Base-by-base conservation (phyloP, 495 filamentous ascomycete genomes). In the Pyronema omphalodes region DNA sequence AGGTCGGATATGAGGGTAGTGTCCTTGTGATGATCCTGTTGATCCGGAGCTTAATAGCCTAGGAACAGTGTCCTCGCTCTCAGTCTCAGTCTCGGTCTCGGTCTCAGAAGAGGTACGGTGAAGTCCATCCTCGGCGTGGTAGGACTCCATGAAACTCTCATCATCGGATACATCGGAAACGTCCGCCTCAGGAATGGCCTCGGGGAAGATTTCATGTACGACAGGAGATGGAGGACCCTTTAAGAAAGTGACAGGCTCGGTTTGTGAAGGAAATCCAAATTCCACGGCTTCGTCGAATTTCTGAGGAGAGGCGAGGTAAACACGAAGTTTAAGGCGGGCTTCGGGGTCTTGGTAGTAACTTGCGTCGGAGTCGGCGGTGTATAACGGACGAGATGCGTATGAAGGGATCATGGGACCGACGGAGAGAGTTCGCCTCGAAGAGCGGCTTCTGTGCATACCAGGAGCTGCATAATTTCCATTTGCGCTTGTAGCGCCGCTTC, bases 221-320 rank as follows among this genome's bases (percentile, higher is more conserved):
- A 41, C 52, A 9, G 61, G 55, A 43, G 44, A 51, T n/a, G 63
- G 62, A 0, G 52, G 62, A 9, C 37, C 39, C 37, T 58, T 61
- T 15, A 57, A 44, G 37, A 53, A 61, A n/a, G 69, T 67, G 29
- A 46, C n/a, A 9, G 48, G 35, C 61, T 68, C 44, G 63, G 64
- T 58, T 18, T 68, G 75, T 14, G 84, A 79, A 0, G 88, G 87
- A 58, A 95, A 94, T 4, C 89, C 88, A 68, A 91, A 94, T 63
- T 91, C 85, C 51, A 94, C 76, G 1, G 86, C 88, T 70, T 95
- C 88, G 61, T 96, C 91, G 55, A 95, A 94, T 64, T 93, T 94
- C 57, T 94, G 85, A 7, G 87, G 84, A 1, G 89, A 95, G 14
- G 84, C 83, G 3, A 93, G 74, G 58, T 88, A 93, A n/a, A 87